These are phyloP conservation scores for Plasmodium relictum DNA, from an alignment of 169 alveolate genomes.

Conservation along the genomic window DNA sequence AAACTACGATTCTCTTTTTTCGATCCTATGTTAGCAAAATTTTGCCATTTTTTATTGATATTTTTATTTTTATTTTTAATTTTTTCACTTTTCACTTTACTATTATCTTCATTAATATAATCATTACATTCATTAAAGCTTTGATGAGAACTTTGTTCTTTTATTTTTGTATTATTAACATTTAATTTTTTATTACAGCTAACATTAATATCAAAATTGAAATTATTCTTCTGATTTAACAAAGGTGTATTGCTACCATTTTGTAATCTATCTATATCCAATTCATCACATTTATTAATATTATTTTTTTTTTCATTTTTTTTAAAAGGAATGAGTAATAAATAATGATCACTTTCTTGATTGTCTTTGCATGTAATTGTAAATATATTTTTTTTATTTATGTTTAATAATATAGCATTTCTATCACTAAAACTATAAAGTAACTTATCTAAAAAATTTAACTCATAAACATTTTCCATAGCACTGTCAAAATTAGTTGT, in stretches of 20 bases:
- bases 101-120: too few species aligned
- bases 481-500: too few species aligned
- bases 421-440: background rate
- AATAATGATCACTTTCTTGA: constrained; percentile 10
- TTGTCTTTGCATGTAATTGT: background rate
- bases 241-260: background rate
- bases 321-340: constrained; percentile 22
- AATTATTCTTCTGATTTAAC: background rate
- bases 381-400: constrained; percentile 3
- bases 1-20: too few species aligned
- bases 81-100: background rate
- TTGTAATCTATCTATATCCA: background rate
- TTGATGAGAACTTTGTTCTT: background rate
- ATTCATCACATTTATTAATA: background rate
- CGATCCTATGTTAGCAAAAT: background rate
- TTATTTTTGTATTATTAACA: too few species aligned
- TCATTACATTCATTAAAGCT: background rate
- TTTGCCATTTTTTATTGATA: background rate
- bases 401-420: constrained; percentile 10
- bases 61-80: background rate
- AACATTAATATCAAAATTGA: background rate
- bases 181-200: background rate
- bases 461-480: background rate
- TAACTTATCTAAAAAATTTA: background rate
- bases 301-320: background rate